phyloP scores from a whole-genome alignment of 306 rosid genomes.

The Coriaria nepalensis region DNA sequence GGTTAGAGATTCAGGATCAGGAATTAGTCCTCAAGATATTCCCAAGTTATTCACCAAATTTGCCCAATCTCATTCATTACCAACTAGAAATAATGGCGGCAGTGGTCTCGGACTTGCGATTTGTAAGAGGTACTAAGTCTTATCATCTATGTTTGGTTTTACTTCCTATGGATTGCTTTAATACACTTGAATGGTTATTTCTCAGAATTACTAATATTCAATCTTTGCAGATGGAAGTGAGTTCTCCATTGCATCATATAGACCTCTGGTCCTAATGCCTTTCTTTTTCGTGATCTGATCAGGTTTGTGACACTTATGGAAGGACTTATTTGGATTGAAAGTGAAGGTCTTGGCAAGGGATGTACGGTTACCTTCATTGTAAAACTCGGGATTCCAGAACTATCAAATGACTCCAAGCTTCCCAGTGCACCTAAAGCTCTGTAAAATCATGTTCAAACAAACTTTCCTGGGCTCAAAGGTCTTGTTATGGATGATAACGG shows the following conservation, averaged over 20 bases:
- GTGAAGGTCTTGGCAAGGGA: slow-evolving; percentile 91
- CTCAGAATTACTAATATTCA: too few species aligned
- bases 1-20: slow-evolving; percentile 88
- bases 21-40: slow-evolving; percentile 77
- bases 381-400: slow-evolving; percentile 74
- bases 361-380: slow-evolving; percentile 64
- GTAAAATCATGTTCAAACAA: slow-evolving; percentile 40
- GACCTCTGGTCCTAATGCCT: slow-evolving; percentile 4
- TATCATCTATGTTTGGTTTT: slow-evolving; percentile 6
- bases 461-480: slow-evolving; percentile 66
- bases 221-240: background rate
- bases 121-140: slow-evolving; percentile 55
- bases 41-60: slow-evolving; percentile 77
- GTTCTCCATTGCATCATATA: slow-evolving; percentile 1
- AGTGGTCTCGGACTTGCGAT: slow-evolving; percentile 92
- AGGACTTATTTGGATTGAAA: slow-evolving; percentile 91
- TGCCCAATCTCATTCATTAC: slow-evolving; percentile 59
- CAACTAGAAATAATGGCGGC: slow-evolving; percentile 52
- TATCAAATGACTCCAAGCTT: slow-evolving; percentile 45
- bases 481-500: slow-evolving; percentile 90
- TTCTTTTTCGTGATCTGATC: slow-evolving; percentile 21
- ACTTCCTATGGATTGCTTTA: background rate
- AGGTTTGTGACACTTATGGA: slow-evolving; percentile 98
- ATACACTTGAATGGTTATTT: too few species aligned
- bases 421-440: slow-evolving; percentile 33